These are phyloP conservation scores for Aspergillus kassunensis DNA, from an alignment of 495 filamentous ascomycete species.

Conservation along the genomic window DNA sequence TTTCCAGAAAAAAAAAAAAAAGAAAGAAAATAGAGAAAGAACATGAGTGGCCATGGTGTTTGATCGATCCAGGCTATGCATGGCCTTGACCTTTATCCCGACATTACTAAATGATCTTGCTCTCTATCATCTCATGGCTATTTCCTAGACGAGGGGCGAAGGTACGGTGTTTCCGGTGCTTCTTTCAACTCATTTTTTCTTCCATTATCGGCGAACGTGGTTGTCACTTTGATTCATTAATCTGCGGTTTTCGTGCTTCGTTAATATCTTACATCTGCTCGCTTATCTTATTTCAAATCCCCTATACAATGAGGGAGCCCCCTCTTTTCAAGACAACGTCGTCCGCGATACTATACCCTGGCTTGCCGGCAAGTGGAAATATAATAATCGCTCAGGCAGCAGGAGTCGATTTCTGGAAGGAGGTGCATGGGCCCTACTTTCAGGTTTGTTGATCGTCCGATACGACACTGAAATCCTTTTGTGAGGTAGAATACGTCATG, in stretches of 20 bases:
- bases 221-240: constrained; percentile 21
- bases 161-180: constrained; percentile 48
- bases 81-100: constrained; percentile 31
- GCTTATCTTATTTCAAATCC: constrained; percentile 16
- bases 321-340: constrained; percentile 5
- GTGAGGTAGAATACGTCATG: constrained; percentile 22
- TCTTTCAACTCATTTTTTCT: constrained; percentile 15
- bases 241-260: constrained; percentile 22
- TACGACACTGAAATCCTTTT: constrained; percentile 16
- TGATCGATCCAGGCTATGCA: constrained; percentile 33
- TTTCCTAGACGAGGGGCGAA: constrained; percentile 42
- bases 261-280: constrained; percentile 14
- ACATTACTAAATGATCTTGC: constrained; percentile 28
- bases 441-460: constrained; percentile 10
- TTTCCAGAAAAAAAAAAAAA: too few relatives aligned
- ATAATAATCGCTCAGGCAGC: constrained; percentile 18
- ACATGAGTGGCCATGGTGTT: constrained; percentile 23
- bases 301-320: constrained; percentile 14
- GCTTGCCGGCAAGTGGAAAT: constrained; percentile 17
- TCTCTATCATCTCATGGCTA: constrained; percentile 32
- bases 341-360: constrained; percentile 10
- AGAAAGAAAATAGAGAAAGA: constrained; percentile 20
- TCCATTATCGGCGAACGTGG: constrained; percentile 25
- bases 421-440: constrained; percentile 5
- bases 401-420: constrained; percentile 5